These are phyloP conservation scores for Dioscorea dumetorum DNA, from an alignment of 106 monocot species.

Conservation along the genomic window DNA sequence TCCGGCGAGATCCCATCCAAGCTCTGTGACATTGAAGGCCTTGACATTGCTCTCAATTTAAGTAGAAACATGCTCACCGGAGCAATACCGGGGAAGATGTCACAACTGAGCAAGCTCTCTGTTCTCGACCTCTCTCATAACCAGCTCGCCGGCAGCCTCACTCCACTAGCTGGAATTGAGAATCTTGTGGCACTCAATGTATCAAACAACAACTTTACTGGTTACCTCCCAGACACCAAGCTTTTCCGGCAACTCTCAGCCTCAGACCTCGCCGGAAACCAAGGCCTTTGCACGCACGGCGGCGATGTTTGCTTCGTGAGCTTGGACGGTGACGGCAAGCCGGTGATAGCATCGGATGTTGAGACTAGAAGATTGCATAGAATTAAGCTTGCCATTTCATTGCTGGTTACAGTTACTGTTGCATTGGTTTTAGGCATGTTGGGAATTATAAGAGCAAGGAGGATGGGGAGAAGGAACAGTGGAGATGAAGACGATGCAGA, in stretches of 20 bases:
- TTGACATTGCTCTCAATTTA: constrained; percentile 78
- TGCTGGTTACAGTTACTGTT: constrained; percentile 68
- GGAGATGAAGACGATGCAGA: constrained; percentile 26
- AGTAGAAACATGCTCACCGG: constrained; percentile 77
- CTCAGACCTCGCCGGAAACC: constrained; percentile 56
- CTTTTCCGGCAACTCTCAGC: constrained; percentile 76
- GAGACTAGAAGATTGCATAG: constrained; percentile 33
- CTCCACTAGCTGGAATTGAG: constrained; percentile 53
- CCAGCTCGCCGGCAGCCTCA: constrained; percentile 47
- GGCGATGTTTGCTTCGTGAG: constrained; percentile 60
- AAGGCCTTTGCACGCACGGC: constrained; percentile 57
- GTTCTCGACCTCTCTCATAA: constrained; percentile 78
- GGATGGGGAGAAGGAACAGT: constrained; percentile 23
- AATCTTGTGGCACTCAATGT: constrained; percentile 76
- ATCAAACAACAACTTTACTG: constrained; percentile 90
- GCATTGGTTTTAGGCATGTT: constrained; percentile 67
- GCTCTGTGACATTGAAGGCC: constrained; percentile 61
- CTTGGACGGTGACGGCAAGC: constrained; percentile 22
- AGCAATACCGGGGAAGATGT: constrained; percentile 51
- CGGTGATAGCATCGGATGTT: constrained; percentile 5
- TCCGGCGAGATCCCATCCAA: constrained; percentile 58
- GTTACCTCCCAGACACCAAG: constrained; percentile 88
- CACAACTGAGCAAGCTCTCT: constrained; percentile 53
- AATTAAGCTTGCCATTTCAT: constrained; percentile 57
- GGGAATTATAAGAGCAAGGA: constrained; percentile 48